Conservation (phyloP, 2,329 filamentous ascomycete species). For the Exophiala mesophila region DNA sequence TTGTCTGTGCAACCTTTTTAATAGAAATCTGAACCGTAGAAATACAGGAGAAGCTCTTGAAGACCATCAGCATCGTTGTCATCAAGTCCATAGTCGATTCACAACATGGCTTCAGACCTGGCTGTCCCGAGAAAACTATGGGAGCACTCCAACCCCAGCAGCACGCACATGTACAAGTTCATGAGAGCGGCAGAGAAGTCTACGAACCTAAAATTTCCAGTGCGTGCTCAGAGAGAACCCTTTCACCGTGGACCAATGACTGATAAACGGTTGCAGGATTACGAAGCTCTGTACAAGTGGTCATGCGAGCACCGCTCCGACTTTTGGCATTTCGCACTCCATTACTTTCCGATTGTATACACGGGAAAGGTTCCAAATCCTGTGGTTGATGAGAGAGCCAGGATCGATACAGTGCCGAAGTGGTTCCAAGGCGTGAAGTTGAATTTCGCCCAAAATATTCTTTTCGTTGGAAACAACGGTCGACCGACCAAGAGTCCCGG, state of each 20-base stretch:
- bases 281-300: slow-evolving; percentile 64
- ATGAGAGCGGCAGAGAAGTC: slow-evolving; percentile 36
- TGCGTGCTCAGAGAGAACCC: slow-evolving; percentile 32
- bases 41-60: not conserved
- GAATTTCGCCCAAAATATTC: slow-evolving; percentile 75
- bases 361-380: slow-evolving; percentile 45
- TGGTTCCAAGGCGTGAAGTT: slow-evolving; percentile 72
- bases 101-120: not conserved
- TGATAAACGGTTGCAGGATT: slow-evolving; percentile 46
- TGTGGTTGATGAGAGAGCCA: too few species aligned
- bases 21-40: not conserved
- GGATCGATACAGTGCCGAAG: too few species aligned
- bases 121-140: slow-evolving; percentile 59
- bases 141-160: slow-evolving; percentile 59
- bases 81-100: not conserved
- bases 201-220: slow-evolving; percentile 53
- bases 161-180: slow-evolving; percentile 61
- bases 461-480: slow-evolving; percentile 51
- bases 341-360: slow-evolving; percentile 56
- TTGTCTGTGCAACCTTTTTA: not conserved
- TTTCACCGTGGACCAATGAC: not conserved
- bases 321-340: slow-evolving; percentile 64
- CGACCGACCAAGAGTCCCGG: slow-evolving; percentile 46
- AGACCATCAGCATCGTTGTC: not conserved
- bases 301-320: slow-evolving; percentile 57